A percentile compares a stretch with the other conserved stretches of the same genome.
Conservation (phyloP, 2,329 filamentous ascomycete species). For the Coniochaeta hoffmannii region DNA sequence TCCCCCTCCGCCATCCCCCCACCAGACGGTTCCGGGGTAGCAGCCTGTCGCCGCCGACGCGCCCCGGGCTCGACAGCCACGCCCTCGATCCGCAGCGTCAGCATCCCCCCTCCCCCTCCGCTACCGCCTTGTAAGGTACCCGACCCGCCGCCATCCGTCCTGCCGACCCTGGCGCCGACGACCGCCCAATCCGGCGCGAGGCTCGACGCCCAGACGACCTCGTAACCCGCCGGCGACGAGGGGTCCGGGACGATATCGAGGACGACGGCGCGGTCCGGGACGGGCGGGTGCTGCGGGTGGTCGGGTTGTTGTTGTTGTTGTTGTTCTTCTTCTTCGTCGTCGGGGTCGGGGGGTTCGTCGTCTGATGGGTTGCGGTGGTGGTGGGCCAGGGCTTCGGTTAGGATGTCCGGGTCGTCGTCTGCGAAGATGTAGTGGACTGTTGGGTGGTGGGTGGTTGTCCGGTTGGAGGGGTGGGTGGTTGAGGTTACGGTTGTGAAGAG, state of each 20-base stretch:
- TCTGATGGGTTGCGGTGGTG: constrained; percentile 24
- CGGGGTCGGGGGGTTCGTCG: too few relatives aligned
- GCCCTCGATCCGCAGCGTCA: constrained; percentile 60
- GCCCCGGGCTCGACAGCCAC: constrained; percentile 18
- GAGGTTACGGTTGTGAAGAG: constrained; percentile 86
- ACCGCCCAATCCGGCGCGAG: constrained; percentile 67
- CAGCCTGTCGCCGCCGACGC: not conserved
- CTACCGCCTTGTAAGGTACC: constrained; percentile 17
- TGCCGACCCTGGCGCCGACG: constrained; percentile 36
- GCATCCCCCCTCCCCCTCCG: constrained; percentile 25
- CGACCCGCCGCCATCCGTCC: constrained; percentile 26
- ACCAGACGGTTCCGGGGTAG: not conserved
- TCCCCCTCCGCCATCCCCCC: constrained; percentile 17
- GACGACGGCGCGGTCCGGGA: constrained; percentile 39
- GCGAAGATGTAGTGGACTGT: constrained; percentile 87
- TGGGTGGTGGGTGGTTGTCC: constrained; percentile 64
- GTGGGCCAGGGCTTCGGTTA: constrained; percentile 57
- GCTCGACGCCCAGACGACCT: constrained; percentile 62
- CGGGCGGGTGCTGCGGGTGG: constrained; percentile 7
- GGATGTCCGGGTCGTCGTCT: constrained; percentile 77
- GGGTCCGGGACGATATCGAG: constrained; percentile 42
- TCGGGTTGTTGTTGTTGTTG: not conserved
- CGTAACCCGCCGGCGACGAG: constrained; percentile 28
- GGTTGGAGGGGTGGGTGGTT: constrained; percentile 46
- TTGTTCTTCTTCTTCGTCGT: constrained; percentile 16